phyloP scores from a whole-genome alignment of 805 yeast genomes.

The Cyberlindnera saturnus region DNA sequence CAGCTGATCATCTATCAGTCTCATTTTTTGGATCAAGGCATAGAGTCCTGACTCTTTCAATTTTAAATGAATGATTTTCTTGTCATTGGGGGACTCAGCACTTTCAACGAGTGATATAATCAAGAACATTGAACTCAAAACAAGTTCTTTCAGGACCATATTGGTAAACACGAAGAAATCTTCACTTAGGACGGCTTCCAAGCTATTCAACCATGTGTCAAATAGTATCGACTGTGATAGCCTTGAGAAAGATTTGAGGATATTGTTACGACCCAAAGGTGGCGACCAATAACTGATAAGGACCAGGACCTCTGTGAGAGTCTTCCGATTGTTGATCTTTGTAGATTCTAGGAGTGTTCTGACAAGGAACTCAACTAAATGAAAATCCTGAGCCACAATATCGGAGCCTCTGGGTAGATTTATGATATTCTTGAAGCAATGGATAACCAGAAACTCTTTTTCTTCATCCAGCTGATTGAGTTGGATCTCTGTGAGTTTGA shows the following conservation, averaged over 20 bases:
- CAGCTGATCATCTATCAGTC: slow-evolving; percentile 35
- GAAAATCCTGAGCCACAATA: slow-evolving; percentile 19
- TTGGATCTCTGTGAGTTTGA: slow-evolving; percentile 37
- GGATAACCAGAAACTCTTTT: slow-evolving; percentile 42
- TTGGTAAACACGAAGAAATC: slow-evolving; percentile 18
- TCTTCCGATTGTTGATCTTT: slow-evolving; percentile 43
- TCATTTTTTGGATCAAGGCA: slow-evolving; percentile 27
- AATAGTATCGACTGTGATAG: slow-evolving; percentile 13
- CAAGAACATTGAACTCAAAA: slow-evolving; percentile 16
- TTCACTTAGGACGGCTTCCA: slow-evolving; percentile 9
- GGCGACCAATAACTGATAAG: slow-evolving; percentile 21
- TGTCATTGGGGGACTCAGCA: slow-evolving; percentile 22
- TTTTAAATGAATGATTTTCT: slow-evolving; percentile 22
- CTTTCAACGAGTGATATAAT: slow-evolving; percentile 20
- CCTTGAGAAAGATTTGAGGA: slow-evolving; percentile 21
- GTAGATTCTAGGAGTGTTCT: slow-evolving; percentile 43
- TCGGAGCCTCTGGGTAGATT: slow-evolving; percentile 24
- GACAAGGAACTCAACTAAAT: slow-evolving; percentile 30
- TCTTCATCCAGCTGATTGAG: slow-evolving; percentile 44
- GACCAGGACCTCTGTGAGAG: slow-evolving; percentile 48
- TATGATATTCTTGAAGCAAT: slow-evolving; percentile 46
- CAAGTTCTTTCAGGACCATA: slow-evolving; percentile 13
- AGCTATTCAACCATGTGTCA: slow-evolving; percentile 16
- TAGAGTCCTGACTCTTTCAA: slow-evolving; percentile 34
- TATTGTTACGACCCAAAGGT: slow-evolving; percentile 25